Evolutionary conservation across 2,329 filamentous ascomycete genomes (phyloP), one percentile per base, ranked within the genome.

Genomic region (Colletotrichum endophyticum): DNA sequence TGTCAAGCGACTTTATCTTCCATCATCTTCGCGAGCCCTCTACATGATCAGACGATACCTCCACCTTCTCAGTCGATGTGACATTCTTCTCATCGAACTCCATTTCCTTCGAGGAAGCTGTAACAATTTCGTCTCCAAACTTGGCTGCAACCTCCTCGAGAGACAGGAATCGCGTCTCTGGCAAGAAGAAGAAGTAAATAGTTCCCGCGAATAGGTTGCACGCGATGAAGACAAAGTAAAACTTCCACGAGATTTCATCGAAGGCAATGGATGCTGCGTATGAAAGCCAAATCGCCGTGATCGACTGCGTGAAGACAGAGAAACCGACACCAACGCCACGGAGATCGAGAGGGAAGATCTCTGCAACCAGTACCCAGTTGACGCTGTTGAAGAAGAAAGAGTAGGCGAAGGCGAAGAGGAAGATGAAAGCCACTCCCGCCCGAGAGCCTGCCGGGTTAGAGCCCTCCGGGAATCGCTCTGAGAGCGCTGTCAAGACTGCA

Each of bases 161-260:
- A 1, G 80, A 81, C 30, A 84, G 74, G 71, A 81, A 80, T 13
- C 82, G 81, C 1, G 84, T 85, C 78, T 85, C 83, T 6, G 83
- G 83, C 1, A 85, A 79, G 76, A 80, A 85, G 70, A 84, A 79
- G n/a, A 74, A 80, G 72, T 84, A 85, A 9, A 84, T 76, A 2
- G 80, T 77, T 6, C 75, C 81, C 2, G 83, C 80, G 30, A 83
- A 79, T 0, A 84, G 15, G 62, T 83, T 84, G 36, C 78, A 80
- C 1, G 78, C 82, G 22, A 84, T 84, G 53, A 85, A 84, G 5
- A 84, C 80, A 25, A 83, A 81, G 75, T 84, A 84, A 67, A 81
- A 84, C 62, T 73, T 80, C 81, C 82, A 84, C 5, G 74, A 67
- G 34, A 84, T 81, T 4, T 72, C 75, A 16, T 82, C 80, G 13